phyloP scores from a whole-genome alignment of 805 yeast species.

The Yarrowia hollandica region DNA sequence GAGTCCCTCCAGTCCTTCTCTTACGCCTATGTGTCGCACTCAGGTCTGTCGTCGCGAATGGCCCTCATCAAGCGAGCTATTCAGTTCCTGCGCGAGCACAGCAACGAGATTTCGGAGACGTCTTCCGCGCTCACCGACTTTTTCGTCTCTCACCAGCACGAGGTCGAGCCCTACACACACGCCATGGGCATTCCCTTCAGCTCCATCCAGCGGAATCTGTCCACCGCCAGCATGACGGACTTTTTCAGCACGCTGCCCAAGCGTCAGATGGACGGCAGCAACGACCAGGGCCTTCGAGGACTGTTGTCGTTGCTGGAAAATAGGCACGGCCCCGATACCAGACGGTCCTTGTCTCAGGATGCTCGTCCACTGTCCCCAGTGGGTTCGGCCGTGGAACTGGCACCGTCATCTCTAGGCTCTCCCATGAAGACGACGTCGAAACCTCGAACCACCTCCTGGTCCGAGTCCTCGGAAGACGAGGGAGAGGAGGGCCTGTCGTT shows the following conservation, averaged over 20 bases:
- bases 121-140: conserved; percentile 14
- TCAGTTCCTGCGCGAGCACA: conserved; percentile 66
- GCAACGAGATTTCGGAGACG: conserved; percentile 31
- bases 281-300: conserved; percentile 10
- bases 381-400: background rate
- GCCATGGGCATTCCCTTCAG: conserved; percentile 19
- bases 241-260: conserved; percentile 12
- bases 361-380: background rate
- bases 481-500: conserved; percentile 13
- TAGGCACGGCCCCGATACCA: background rate
- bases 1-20: conserved; percentile 78
- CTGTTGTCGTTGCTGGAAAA: conserved; percentile 12
- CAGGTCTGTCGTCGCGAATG: conserved; percentile 71
- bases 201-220: conserved; percentile 29
- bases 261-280: conserved; percentile 18
- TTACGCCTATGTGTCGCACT: conserved; percentile 78
- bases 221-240: conserved; percentile 28
- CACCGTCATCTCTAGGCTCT: background rate
- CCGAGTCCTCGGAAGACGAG: conserved; percentile 24
- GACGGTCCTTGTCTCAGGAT: conserved; percentile 1
- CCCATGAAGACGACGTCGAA: background rate
- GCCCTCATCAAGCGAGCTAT: conserved; percentile 73
- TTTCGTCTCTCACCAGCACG: conserved; percentile 10
- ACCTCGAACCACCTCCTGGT: conserved; percentile 8
- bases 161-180: conserved; percentile 24